Conservation (phyloP, 495 filamentous ascomycete genomes). For the Aspergillus olivimuriae region DNA sequence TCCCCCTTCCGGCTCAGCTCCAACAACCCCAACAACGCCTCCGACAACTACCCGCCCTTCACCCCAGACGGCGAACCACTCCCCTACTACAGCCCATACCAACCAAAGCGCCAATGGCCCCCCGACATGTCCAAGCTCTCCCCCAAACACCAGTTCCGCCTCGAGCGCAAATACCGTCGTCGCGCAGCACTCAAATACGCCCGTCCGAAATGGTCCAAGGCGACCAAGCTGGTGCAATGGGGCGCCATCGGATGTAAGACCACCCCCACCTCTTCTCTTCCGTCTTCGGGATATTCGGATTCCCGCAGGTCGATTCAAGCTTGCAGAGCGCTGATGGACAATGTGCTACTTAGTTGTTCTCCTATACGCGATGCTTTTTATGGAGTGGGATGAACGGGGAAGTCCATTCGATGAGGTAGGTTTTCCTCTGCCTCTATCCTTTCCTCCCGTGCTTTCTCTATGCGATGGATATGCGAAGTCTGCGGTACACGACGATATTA, state of each 20-base stretch:
- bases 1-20: conserved; percentile 35
- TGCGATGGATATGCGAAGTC: too few relatives aligned
- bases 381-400: conserved; percentile 63
- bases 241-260: conserved; percentile 56
- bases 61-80: conserved; percentile 1
- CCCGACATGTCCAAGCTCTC: conserved; percentile 82
- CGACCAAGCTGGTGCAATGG: conserved; percentile 63
- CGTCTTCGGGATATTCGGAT: conserved; percentile 13
- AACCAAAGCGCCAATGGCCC: conserved; percentile 85
- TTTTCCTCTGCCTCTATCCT: conserved; percentile 5
- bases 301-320: conserved; percentile 46
- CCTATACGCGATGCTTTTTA: conserved; percentile 68
- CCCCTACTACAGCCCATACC: conserved; percentile 51
- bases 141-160: conserved; percentile 73
- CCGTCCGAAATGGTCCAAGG: conserved; percentile 69
- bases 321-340: background rate
- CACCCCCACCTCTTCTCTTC: conserved; percentile 3
- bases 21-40: conserved; percentile 15
- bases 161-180: conserved; percentile 58
- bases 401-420: conserved; percentile 54
- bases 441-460: background rate
- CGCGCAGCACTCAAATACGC: conserved; percentile 65
- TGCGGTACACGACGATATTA: too few relatives aligned
- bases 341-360: conserved; percentile 48
- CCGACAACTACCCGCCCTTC: conserved; percentile 5